Conservation (phyloP, 495 filamentous ascomycete genomes). For the Aspergillus mulundensis region DNA sequence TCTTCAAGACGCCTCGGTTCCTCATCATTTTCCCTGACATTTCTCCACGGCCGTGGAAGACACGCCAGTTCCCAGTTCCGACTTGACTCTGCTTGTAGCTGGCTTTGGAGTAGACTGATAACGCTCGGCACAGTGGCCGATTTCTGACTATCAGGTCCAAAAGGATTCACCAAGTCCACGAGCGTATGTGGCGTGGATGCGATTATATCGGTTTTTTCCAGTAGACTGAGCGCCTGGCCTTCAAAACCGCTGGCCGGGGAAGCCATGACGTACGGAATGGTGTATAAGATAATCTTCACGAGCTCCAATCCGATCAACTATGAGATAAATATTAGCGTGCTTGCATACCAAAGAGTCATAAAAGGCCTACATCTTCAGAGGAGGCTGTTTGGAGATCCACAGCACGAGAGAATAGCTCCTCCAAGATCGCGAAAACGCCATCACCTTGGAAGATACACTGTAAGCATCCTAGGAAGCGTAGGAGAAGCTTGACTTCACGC, state of each 20-base stretch:
- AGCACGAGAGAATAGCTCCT: slow-evolving; percentile 78
- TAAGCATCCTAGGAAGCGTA: slow-evolving; percentile 81
- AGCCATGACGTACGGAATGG: slow-evolving; percentile 85
- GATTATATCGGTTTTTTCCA: slow-evolving; percentile 91
- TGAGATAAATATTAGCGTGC: slow-evolving; percentile 19
- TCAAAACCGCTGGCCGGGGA: slow-evolving; percentile 62
- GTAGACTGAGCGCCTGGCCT: slow-evolving; percentile 66
- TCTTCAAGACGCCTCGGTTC: slow-evolving; percentile 40
- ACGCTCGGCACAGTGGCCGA: slow-evolving; percentile 58
- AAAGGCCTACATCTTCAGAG: slow-evolving; percentile 75
- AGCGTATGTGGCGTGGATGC: slow-evolving; percentile 77
- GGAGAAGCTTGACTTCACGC: slow-evolving; percentile 83
- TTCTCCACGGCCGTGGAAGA: slow-evolving; percentile 80
- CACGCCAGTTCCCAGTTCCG: slow-evolving; percentile 72
- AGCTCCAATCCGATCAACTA: slow-evolving; percentile 73
- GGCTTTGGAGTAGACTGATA: slow-evolving; percentile 79
- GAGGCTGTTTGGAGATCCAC: slow-evolving; percentile 87
- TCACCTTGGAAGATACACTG: slow-evolving; percentile 76
- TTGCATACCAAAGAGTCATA: neutral
- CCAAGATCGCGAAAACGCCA: slow-evolving; percentile 78
- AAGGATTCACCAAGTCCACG: slow-evolving; percentile 80
- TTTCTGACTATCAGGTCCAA: slow-evolving; percentile 54
- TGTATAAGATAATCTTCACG: slow-evolving; percentile 90
- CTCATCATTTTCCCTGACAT: slow-evolving; percentile 37
- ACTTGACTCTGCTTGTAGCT: slow-evolving; percentile 68